A percentile compares a stretch with the other conserved stretches of the same genome.
Conservation (phyloP, 108 stramenopile genomes). For the Pelagomonas calceolata region DNA sequence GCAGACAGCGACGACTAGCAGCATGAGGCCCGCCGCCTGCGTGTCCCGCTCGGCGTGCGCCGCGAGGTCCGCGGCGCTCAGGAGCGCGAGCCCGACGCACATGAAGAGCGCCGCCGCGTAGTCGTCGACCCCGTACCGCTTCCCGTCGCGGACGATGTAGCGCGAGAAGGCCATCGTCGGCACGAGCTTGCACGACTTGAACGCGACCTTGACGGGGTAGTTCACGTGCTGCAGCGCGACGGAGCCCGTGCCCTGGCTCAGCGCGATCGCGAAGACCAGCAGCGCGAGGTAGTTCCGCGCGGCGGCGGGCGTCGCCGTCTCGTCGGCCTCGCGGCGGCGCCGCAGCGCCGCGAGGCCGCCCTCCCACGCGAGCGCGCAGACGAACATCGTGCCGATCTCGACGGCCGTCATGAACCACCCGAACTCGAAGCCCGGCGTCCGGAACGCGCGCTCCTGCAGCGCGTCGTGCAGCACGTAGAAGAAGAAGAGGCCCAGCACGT, state of each 20-base stretch:
- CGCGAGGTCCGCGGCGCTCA: slow-evolving; percentile 20
- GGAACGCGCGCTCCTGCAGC: slow-evolving; percentile 35
- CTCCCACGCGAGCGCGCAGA: too few relatives aligned
- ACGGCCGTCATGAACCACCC: slow-evolving; percentile 35
- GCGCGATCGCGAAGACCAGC: not conserved
- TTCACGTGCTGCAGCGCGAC: not conserved
- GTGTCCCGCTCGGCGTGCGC: not conserved
- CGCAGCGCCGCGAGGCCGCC: too few relatives aligned
- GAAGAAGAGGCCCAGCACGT: slow-evolving; percentile 20
- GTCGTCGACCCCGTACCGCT: slow-evolving; percentile 20
- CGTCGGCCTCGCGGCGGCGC: too few relatives aligned
- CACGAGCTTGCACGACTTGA: slow-evolving; percentile 36
- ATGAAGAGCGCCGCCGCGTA: slow-evolving; percentile 31
- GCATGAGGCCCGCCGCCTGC: slow-evolving; percentile 18
- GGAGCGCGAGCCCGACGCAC: slow-evolving; percentile 29
- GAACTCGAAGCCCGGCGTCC: slow-evolving; percentile 22
- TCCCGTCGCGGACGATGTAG: slow-evolving; percentile 26
- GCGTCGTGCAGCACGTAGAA: slow-evolving; percentile 37
- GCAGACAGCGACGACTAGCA: slow-evolving; percentile 21
- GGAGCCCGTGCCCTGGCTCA: not conserved
- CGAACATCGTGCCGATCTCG: slow-evolving; percentile 24
- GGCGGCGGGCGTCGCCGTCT: too few relatives aligned
- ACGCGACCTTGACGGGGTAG: slow-evolving; percentile 29
- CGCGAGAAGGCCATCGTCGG: slow-evolving; percentile 33
- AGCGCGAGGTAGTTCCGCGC: not conserved